Conservation (phyloP, 2,329 filamentous ascomycete species). For the Colletotrichum sojae region DNA sequence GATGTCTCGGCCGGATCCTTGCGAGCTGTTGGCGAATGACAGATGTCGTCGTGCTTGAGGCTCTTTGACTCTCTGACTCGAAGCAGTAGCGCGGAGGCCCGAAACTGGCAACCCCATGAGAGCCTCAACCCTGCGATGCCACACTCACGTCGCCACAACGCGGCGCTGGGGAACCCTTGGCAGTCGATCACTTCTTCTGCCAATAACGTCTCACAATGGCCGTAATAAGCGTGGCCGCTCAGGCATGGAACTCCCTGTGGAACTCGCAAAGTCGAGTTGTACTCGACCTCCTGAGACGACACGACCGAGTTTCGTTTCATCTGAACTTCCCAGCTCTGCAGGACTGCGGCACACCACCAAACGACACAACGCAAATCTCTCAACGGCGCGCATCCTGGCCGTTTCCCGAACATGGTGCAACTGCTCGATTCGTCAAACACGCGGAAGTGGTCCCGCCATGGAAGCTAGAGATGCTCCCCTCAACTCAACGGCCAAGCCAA, state of each 20-base stretch:
- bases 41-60: slow-evolving; percentile 26
- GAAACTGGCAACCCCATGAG: slow-evolving; percentile 22
- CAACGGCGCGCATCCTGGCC: slow-evolving; percentile 1
- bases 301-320: slow-evolving; percentile 38
- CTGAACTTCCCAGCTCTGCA: slow-evolving; percentile 14
- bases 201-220: slow-evolving; percentile 18
- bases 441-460: slow-evolving; percentile 3
- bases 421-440: slow-evolving; percentile 10
- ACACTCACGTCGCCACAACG: not conserved
- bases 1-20: slow-evolving; percentile 11
- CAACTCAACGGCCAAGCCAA: slow-evolving; percentile 18
- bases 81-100: slow-evolving; percentile 5
- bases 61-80: slow-evolving; percentile 30
- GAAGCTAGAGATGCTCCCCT: slow-evolving; percentile 28
- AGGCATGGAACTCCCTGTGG: slow-evolving; percentile 23
- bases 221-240: slow-evolving; percentile 10
- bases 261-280: not conserved
- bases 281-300: slow-evolving; percentile 31
- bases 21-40: slow-evolving; percentile 25
- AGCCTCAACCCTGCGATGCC: slow-evolving; percentile 28
- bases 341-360: slow-evolving; percentile 10
- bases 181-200: not conserved
- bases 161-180: slow-evolving; percentile 6
- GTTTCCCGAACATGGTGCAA: slow-evolving; percentile 3
- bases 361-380: slow-evolving; percentile 16